These are phyloP conservation scores for Cryptosporidium sp. DNA, from an alignment of 169 alveolate genomes.

Conservation along the genomic window DNA sequence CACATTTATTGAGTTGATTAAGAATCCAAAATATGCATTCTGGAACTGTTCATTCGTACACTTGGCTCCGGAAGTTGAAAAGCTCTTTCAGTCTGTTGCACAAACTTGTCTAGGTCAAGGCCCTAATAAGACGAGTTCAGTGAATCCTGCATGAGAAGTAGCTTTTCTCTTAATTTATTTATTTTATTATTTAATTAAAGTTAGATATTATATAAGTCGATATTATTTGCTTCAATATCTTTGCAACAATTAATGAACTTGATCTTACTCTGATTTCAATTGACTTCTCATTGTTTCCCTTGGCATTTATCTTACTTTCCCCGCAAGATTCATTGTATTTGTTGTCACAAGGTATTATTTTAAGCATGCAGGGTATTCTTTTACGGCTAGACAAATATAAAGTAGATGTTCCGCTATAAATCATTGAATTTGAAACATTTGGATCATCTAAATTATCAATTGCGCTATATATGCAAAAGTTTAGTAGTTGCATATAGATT, in stretches of 20 bases:
- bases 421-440: neutral
- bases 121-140: constrained; percentile 15
- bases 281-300: neutral
- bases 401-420: constrained; percentile 41
- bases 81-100: constrained; percentile 81
- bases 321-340: neutral
- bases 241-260: constrained; percentile 40
- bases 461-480: constrained; percentile 15
- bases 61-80: constrained; percentile 83
- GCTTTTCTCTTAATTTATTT: neutral
- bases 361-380: constrained; percentile 58
- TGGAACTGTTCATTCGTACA: constrained; percentile 82
- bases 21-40: constrained; percentile 89
- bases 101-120: constrained; percentile 78
- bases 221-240: constrained; percentile 34
- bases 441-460: neutral
- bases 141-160: neutral
- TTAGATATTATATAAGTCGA: constrained; percentile 12
- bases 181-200: neutral
- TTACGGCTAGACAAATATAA: constrained; percentile 10
- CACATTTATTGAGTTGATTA: constrained; percentile 93
- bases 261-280: constrained; percentile 52
- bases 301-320: neutral
- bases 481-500: constrained; percentile 25
- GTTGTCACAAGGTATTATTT: neutral